Percentiles rank a stretch among this genome's conserved stretches.
phyloP scores from a whole-genome alignment of 371 early-diverging fungal species.

The Parasitella parasitica region DNA sequence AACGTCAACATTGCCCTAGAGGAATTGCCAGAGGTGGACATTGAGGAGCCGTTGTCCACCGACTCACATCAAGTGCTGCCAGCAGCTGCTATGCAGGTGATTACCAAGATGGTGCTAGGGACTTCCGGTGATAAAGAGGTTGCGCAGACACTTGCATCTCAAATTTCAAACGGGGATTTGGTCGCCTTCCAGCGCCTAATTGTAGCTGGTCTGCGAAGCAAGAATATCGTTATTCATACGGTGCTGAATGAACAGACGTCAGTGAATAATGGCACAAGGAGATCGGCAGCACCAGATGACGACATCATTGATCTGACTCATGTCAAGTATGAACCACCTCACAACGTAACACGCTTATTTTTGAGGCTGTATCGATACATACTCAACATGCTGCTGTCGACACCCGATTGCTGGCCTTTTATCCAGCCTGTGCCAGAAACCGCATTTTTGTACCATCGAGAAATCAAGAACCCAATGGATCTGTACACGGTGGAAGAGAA shows the following conservation, averaged over 20 bases:
- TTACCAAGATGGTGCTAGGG: constrained; percentile 46
- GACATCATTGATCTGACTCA: constrained; percentile 23
- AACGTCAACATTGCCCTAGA: constrained; percentile 32
- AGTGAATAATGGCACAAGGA: neutral
- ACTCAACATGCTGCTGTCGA: constrained; percentile 42
- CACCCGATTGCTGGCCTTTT: constrained; percentile 50
- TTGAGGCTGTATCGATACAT: constrained; percentile 46
- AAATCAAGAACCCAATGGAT: constrained; percentile 43
- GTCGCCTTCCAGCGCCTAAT: constrained; percentile 45
- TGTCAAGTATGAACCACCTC: constrained; percentile 37
- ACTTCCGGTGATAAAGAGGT: constrained; percentile 53
- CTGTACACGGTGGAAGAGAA: constrained; percentile 43
- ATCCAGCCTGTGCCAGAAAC: constrained; percentile 44
- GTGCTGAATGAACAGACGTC: constrained; percentile 12
- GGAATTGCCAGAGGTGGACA: constrained; percentile 34
- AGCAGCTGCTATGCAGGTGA: constrained; percentile 41
- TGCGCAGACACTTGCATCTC: constrained; percentile 41
- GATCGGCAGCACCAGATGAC: neutral
- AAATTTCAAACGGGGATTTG: constrained; percentile 49
- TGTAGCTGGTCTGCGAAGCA: constrained; percentile 35
- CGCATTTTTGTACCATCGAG: constrained; percentile 40
- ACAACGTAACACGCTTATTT: constrained; percentile 40
- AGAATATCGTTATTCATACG: constrained; percentile 38
- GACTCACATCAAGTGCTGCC: constrained; percentile 47
- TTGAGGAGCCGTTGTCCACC: constrained; percentile 22